Conservation (phyloP, 2,329 filamentous ascomycete species). For the Xylaria sp. region DNA sequence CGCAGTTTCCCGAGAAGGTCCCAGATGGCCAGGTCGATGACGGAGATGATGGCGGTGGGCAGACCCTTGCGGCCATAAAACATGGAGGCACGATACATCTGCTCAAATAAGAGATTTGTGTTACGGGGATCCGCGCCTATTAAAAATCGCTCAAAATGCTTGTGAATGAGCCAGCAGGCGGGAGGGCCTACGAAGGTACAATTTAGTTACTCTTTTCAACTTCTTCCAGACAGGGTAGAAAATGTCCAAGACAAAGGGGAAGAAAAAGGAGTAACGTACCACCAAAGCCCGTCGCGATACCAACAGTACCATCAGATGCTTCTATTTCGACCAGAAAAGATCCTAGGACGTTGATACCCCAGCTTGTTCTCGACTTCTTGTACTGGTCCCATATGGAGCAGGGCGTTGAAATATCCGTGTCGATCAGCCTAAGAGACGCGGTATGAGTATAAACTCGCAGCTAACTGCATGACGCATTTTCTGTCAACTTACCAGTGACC, state of each 20-base stretch:
- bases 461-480: background rate
- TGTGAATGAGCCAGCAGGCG: slow-evolving; percentile 90
- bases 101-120: slow-evolving; percentile 90
- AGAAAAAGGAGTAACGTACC: slow-evolving; percentile 50
- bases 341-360: slow-evolving; percentile 94
- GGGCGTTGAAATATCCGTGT: slow-evolving; percentile 89
- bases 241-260: background rate
- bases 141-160: slow-evolving; percentile 92
- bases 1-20: slow-evolving; percentile 90
- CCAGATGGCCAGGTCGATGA: slow-evolving; percentile 92
- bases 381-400: slow-evolving; percentile 91
- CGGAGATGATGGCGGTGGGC: slow-evolving; percentile 87
- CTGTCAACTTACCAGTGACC: slow-evolving; percentile 63
- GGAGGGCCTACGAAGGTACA: slow-evolving; percentile 69
- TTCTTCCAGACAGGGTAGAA: background rate
- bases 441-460: slow-evolving; percentile 1
- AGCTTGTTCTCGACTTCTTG: slow-evolving; percentile 84
- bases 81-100: slow-evolving; percentile 96
- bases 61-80: slow-evolving; percentile 96
- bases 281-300: slow-evolving; percentile 92
- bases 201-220: slow-evolving; percentile 1
- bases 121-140: slow-evolving; percentile 88
- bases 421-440: slow-evolving; percentile 72
- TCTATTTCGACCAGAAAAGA: slow-evolving; percentile 92
- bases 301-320: slow-evolving; percentile 87